Conservation (phyloP, 805 yeast genomes). For the Clavispora carvajalis region DNA sequence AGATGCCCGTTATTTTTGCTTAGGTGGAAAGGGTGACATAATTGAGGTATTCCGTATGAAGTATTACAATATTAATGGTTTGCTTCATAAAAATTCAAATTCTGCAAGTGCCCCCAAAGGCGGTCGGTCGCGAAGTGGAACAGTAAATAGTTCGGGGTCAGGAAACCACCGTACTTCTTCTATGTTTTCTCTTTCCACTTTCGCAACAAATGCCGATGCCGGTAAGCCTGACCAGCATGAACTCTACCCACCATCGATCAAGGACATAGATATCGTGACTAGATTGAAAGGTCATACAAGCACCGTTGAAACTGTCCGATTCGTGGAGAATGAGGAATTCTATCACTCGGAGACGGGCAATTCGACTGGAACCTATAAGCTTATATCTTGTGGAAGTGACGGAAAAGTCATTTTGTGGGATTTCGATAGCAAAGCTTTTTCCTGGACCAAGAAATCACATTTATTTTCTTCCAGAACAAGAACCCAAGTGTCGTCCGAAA, state of each 20-base stretch:
- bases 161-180: constrained; percentile 11
- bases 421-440: constrained; percentile 38
- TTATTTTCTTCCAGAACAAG: constrained; percentile 2
- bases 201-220: constrained; percentile 20
- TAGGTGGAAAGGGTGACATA: constrained; percentile 53
- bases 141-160: constrained; percentile 26
- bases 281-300: constrained; percentile 38
- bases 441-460: constrained; percentile 25
- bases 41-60: constrained; percentile 37
- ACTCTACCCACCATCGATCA: constrained; percentile 29
- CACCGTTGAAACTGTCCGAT: constrained; percentile 26
- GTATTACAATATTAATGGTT: constrained; percentile 36
- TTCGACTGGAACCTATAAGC: constrained; percentile 19
- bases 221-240: constrained; percentile 12
- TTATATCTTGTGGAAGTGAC: constrained; percentile 36
- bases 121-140: constrained; percentile 36
- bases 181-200: constrained; percentile 18
- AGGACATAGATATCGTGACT: constrained; percentile 32
- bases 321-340: constrained; percentile 18
- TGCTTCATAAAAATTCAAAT: constrained; percentile 15
- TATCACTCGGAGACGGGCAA: neutral
- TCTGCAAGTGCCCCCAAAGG: neutral
- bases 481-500: neutral
- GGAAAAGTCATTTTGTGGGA: constrained; percentile 41
- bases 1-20: constrained; percentile 42